These are phyloP conservation scores for Orbilia oligospora DNA, from an alignment of 2,329 filamentous ascomycete genomes.

Conservation along the genomic window DNA sequence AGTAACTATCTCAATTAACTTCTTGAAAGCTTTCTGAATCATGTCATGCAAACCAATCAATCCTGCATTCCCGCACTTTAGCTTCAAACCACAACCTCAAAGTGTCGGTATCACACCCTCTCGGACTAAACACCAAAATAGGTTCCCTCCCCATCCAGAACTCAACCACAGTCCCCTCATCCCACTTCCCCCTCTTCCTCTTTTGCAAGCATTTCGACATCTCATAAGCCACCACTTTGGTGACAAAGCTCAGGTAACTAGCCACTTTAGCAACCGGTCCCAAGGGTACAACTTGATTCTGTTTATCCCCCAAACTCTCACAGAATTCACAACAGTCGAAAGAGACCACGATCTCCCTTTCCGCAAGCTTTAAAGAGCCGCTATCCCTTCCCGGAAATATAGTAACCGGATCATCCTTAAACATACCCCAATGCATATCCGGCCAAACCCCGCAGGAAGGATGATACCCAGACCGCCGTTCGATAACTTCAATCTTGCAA, in stretches of 20 bases:
- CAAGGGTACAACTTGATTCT: conserved; percentile 9
- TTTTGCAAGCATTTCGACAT: not conserved
- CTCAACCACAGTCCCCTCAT: conserved; percentile 25
- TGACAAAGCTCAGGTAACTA: conserved; percentile 27
- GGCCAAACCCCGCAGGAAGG: conserved; percentile 31
- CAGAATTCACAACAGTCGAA: conserved; percentile 31
- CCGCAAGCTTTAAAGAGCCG: conserved; percentile 11
- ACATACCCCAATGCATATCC: conserved; percentile 35
- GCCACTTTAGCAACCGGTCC: conserved; percentile 5
- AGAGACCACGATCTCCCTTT: conserved; percentile 29
- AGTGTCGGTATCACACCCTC: conserved; percentile 40
- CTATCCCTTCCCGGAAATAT: conserved; percentile 25
- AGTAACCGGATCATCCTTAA: conserved; percentile 37
- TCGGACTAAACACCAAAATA: conserved; percentile 35
- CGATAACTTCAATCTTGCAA: conserved; percentile 26
- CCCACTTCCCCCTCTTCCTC: not conserved
- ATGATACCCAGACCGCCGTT: not conserved
- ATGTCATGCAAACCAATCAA: not conserved
- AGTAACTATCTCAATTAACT: too few relatives aligned
- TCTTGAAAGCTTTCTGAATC: too few relatives aligned
- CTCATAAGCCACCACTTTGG: conserved; percentile 19
- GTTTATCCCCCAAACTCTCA: not conserved
- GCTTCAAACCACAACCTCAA: conserved; percentile 43
- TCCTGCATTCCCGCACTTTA: not conserved
- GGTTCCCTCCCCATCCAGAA: conserved; percentile 40